Conservation (phyloP, 768 basidiomycete species). For the Pholiota molesta region DNA sequence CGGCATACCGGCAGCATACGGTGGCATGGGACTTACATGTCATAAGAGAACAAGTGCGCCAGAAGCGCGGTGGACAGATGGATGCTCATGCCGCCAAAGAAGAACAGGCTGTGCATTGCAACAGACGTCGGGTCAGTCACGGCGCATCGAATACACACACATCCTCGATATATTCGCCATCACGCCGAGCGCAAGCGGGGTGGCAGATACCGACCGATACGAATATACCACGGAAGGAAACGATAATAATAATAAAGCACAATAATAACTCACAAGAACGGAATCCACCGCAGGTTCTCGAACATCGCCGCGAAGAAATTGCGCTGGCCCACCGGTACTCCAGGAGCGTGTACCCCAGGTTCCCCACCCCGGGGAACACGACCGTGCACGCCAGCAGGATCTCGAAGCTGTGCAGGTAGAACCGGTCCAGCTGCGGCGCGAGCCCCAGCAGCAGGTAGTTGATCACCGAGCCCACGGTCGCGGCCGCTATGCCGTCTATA, state of each 20-base stretch:
- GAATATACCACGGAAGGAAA: background rate
- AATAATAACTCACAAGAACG: constrained; percentile 73
- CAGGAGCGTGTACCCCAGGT: constrained; percentile 70
- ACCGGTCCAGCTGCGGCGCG: constrained; percentile 65
- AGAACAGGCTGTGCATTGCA: constrained; percentile 55
- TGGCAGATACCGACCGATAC: background rate
- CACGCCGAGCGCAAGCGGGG: too few relatives aligned
- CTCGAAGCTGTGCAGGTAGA: constrained; percentile 82
- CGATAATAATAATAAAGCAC: background rate
- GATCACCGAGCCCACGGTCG: constrained; percentile 63
- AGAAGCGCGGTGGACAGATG: constrained; percentile 70
- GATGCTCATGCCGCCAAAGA: constrained; percentile 76
- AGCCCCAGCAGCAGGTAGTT: constrained; percentile 81
- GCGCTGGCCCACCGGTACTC: constrained; percentile 72
- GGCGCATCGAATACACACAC: background rate
- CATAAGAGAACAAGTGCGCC: constrained; percentile 69
- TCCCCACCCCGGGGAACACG: constrained; percentile 80
- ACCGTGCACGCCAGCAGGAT: constrained; percentile 77
- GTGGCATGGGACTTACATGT: constrained; percentile 34
- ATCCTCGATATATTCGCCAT: too few relatives aligned
- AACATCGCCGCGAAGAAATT: constrained; percentile 49
- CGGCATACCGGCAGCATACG: background rate
- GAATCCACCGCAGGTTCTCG: constrained; percentile 67
- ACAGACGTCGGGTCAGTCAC: background rate
- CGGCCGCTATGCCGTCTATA: constrained; percentile 72